Evolutionary conservation across 352 stramenopile species (phyloP).

Genomic region (Pythium aphanidermatum): DNA sequence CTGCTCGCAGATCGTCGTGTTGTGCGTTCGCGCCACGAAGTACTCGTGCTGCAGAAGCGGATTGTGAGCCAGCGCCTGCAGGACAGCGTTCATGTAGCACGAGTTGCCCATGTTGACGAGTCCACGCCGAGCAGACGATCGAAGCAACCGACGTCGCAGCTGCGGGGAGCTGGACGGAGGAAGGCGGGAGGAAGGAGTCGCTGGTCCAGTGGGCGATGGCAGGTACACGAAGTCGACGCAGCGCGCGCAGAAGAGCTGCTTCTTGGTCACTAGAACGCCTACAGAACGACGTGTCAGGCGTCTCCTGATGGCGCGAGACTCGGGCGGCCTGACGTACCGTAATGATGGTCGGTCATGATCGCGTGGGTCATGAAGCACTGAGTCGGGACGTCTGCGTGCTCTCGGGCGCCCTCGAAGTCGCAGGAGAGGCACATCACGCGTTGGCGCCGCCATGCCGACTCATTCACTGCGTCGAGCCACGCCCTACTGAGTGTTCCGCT

Average conservation of each 20-base stretch:
- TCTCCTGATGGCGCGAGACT: no score
- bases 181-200: neutral
- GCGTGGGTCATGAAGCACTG: conserved; percentile 62
- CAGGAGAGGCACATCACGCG: conserved; percentile 46
- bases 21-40: conserved; percentile 51
- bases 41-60: conserved; percentile 68
- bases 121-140: conserved; percentile 28
- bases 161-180: conserved; percentile 1
- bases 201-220: neutral
- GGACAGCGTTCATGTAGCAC: conserved; percentile 79
- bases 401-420: conserved; percentile 33
- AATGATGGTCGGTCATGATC: conserved; percentile 48
- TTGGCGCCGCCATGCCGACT: conserved; percentile 13
- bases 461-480: neutral
- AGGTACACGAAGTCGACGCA: conserved; percentile 66
- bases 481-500: no score
- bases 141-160: conserved; percentile 17
- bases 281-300: no score
- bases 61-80: conserved; percentile 69
- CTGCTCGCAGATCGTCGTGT: conserved; percentile 60
- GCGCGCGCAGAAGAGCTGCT: conserved; percentile 46
- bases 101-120: conserved; percentile 85
- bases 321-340: no score
- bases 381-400: conserved; percentile 20
- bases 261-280: conserved; percentile 14